Evolutionary conservation across 805 yeast species (phyloP), one percentile per base, ranked within the genome.

Genomic region (Barnettozyma populi): DNA sequence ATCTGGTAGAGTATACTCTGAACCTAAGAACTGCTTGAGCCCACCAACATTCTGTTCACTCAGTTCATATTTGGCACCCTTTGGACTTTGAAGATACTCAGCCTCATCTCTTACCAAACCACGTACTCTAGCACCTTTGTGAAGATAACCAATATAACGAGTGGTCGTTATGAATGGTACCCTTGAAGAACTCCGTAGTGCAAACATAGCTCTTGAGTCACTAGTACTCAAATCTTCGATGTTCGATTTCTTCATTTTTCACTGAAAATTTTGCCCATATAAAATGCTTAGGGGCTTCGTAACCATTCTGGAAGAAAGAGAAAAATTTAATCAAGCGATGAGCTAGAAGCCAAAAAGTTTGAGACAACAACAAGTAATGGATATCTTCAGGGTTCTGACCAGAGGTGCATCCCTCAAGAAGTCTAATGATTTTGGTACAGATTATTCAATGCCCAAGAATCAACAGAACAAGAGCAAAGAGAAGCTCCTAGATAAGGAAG

Each of bases 321-420:
- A 43, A 35, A 19, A 34, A 21, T 37, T 21, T 16, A 14, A 7
- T 10, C 21, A 14, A 29, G 53, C 31, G 53, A 48, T 50, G 53
- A 47, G 53, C 32, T 11, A 4, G 8, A 29, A 11, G 7, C 32
- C 9, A 25, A 41, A 4, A 13, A 10, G 4, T 18, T 11, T 5
- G 4, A 35, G n/a, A 18, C 2, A 36, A n/a, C 13, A 38, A 18
- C 31, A 34, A 11, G 24, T 7, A 1, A 90, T 90, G 97, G 99
- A 92, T 70, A 84, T 92, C 51, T 94, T 92, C 65, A 74, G 87
- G 58, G 82, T 94, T 3, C 74, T 92, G 34, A 73, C 90, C 0
- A 73, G 97, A 60, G 98, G 98, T 20, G 96, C 97, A 0, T 75
- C 82, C 11, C 70, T 92, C 44, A 82, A 81, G 61, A 80, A 81